Evolutionary conservation across 176 grass and related monocot genomes (phyloP), one percentile per base, ranked within the genome.

Genomic region (Oryza glaberrima): DNA sequence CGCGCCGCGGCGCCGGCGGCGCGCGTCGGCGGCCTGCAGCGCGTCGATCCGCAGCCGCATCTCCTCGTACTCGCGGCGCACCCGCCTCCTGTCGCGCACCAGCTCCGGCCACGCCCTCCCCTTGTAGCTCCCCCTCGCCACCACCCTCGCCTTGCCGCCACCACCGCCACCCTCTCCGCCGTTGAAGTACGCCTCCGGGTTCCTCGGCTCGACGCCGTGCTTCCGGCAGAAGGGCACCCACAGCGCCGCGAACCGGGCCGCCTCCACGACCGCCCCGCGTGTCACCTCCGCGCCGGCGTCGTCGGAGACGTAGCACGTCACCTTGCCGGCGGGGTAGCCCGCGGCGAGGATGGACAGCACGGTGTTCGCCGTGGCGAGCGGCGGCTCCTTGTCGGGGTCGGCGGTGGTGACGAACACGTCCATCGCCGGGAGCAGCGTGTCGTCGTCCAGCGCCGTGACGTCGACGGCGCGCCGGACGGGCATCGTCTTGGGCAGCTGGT

Each of bases 11-110:
- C 51, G 66, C 52, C 47, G 47, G 47, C 47, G 47, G 11, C 9
- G 75, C 22, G 52, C 6, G 22, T 80, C 60, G 26, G 44, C 14
- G 28, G 69, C 58, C 10, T 79, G 84, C 14, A 86, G 69, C 6
- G 77, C 77, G 60, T 86, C 63, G n/a, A 86, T 69, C 16, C 77
- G 70, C 60, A 68, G 45, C 47, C 78, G 77, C 34, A 82, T 36
- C 16, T 87, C 85, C 19, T 87, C 78, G 64, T 87, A 87, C 72
- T 87, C 85, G 17, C 85, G 85, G 2, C 48, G 70, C 48, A 87
- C 85, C 2, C 65, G 63, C 64, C 85, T 10, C 48, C 75, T 17
- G 52, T 85, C 83, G 2, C 38, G 36, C 45, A 28, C 36, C 10
- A 85, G 51, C 11, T 78, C 83, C 9, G 49, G 67, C 83, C 83